A percentile compares a stretch with the other conserved stretches of the same genome.
Conservation (phyloP, 306 rosid genomes). For the Pyrus betulifolia region DNA sequence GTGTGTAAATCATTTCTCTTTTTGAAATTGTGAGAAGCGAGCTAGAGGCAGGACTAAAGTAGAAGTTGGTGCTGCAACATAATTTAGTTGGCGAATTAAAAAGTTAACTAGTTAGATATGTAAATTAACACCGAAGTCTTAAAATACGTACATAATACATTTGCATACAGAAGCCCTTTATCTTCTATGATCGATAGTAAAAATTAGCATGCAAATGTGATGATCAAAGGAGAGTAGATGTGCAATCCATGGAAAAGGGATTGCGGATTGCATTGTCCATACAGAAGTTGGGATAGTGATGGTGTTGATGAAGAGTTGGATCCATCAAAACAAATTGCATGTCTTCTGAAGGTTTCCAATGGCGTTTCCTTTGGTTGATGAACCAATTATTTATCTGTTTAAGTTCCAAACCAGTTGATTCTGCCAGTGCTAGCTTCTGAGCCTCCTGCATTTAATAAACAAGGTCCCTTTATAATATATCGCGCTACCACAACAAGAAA, state of each 20-base stretch:
- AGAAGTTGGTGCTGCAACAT: background rate
- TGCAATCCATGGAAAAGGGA: slow-evolving; percentile 35
- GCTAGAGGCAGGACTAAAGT: background rate
- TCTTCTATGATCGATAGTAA: background rate
- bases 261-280: slow-evolving; percentile 31
- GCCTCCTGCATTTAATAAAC: slow-evolving; percentile 26
- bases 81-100: background rate
- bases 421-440: slow-evolving; percentile 37
- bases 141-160: no score
- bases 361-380: slow-evolving; percentile 40
- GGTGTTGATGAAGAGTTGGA: slow-evolving; percentile 1
- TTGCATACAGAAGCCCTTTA: background rate
- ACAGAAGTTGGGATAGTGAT: slow-evolving; percentile 19
- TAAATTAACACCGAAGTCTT: background rate
- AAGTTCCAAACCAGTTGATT: slow-evolving; percentile 38
- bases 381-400: slow-evolving; percentile 27
- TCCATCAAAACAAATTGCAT: slow-evolving; percentile 40
- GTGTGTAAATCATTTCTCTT: no score
- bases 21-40: no score
- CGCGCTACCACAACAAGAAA: background rate
- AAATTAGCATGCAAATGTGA: background rate
- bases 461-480: background rate
- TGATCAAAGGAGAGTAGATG: slow-evolving; percentile 25
- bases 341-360: slow-evolving; percentile 48
- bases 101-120: background rate